Percentiles rank a stretch among this genome's conserved stretches.
Evolutionary conservation across 2,329 filamentous ascomycete species (phyloP).

Genomic region (Mycosphaerella arachidis): DNA sequence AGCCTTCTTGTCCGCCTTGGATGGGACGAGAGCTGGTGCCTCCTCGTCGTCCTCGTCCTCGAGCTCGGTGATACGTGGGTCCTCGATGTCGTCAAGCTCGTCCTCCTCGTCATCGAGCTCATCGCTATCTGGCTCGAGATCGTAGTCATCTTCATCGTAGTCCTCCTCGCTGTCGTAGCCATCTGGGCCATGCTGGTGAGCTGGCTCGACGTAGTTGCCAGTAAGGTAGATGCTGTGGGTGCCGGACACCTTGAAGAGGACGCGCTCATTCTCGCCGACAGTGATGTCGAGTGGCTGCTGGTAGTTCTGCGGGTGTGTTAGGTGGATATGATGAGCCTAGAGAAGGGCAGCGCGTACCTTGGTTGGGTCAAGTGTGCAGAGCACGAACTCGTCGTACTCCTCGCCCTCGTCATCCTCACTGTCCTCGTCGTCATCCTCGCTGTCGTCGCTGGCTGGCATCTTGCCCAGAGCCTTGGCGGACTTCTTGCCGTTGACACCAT

Average conservation of each 20-base stretch:
- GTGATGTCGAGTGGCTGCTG: constrained; percentile 95
- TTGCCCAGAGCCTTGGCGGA: constrained; percentile 66
- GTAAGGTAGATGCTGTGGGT: constrained; percentile 89
- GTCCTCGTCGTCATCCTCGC: constrained; percentile 45
- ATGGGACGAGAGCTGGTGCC: constrained; percentile 50
- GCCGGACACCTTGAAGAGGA: constrained; percentile 88
- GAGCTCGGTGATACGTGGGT: constrained; percentile 23
- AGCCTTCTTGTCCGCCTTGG: constrained; percentile 68
- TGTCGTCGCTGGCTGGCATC: constrained; percentile 50
- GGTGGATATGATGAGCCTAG: constrained; percentile 5
- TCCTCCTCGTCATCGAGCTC: constrained; percentile 54
- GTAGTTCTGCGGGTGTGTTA: constrained; percentile 64
- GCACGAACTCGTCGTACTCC: constrained; percentile 80
- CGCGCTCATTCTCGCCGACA: constrained; percentile 78
- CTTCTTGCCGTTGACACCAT: constrained; percentile 61
- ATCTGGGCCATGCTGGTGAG: constrained; percentile 58
- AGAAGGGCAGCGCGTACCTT: constrained; percentile 57
- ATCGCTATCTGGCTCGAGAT: constrained; percentile 73
- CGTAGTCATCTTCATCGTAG: constrained; percentile 56
- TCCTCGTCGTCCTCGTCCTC: constrained; percentile 57
- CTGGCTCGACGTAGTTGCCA: constrained; percentile 85
- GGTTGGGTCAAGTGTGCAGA: constrained; percentile 92
- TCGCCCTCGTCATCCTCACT: constrained; percentile 60
- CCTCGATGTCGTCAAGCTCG: constrained; percentile 27
- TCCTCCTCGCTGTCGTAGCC: constrained; percentile 59